These are phyloP conservation scores for Gynostemma pentaphyllum DNA, from an alignment of 306 rosid genomes.

Conservation along the genomic window DNA sequence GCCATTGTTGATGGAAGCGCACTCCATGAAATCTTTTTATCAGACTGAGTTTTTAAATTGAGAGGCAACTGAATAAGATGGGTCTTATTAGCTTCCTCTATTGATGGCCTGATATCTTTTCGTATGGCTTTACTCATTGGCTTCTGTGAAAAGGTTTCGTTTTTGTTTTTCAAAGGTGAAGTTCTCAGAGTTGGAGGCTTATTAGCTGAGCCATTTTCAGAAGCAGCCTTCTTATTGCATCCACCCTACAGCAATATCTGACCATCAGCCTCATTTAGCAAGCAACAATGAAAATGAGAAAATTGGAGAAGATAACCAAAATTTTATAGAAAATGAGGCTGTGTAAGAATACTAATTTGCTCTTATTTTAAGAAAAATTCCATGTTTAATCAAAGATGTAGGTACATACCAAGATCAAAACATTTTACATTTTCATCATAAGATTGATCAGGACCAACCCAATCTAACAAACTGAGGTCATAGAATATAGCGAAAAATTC, in stretches of 20 bases:
- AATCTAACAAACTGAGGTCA: no score
- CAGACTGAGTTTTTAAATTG: slow-evolving; percentile 23
- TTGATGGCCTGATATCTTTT: slow-evolving; percentile 19
- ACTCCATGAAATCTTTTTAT: slow-evolving; percentile 31
- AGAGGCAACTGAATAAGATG: slow-evolving; percentile 41
- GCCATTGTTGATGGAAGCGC: slow-evolving; percentile 32
- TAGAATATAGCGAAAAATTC: no score
- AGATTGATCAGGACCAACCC: no score
- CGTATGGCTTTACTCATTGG: slow-evolving; percentile 7
- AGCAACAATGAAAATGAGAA: background rate
- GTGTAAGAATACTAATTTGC: no score
- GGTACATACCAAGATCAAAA: no score
- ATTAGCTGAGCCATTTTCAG: slow-evolving; percentile 22
- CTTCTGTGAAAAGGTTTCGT: slow-evolving; percentile 29
- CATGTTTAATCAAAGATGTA: no score
- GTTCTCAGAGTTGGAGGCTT: slow-evolving; percentile 20
- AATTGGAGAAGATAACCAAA: no score
- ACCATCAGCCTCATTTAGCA: slow-evolving; percentile 12
- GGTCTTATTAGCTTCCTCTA: slow-evolving; percentile 5
- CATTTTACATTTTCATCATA: no score
- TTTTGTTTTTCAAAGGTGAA: slow-evolving; percentile 41
- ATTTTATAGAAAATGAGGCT: no score
- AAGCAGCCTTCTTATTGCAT: slow-evolving; percentile 24
- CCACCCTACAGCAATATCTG: slow-evolving; percentile 25
- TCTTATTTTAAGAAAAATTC: no score